Conservation (phyloP, 208 protist genomes). For the Wallacemonas sp. region DNA sequence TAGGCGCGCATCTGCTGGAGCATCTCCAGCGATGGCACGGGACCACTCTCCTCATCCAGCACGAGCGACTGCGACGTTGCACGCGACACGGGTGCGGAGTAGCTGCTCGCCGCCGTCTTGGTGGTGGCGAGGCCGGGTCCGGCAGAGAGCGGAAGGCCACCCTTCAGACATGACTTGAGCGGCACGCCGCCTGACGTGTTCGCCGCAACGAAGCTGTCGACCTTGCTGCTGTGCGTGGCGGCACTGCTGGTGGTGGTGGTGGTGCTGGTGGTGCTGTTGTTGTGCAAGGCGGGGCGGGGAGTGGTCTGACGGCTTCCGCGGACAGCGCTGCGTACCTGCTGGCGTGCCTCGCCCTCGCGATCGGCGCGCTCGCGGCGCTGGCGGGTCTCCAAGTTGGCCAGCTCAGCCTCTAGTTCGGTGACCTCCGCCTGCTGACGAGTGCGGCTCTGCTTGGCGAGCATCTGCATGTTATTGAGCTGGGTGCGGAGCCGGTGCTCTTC, state of each 20-base stretch:
- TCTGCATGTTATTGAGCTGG: slow-evolving; percentile 55
- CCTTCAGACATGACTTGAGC: slow-evolving; percentile 65
- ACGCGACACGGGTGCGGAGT: slow-evolving; percentile 57
- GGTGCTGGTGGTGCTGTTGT: slow-evolving; percentile 11
- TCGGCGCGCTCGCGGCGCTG: slow-evolving; percentile 48
- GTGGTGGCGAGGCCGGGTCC: slow-evolving; percentile 4
- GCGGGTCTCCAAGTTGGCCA: slow-evolving; percentile 44
- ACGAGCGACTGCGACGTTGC: slow-evolving; percentile 56
- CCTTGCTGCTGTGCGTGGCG: slow-evolving; percentile 22
- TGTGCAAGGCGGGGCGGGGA: slow-evolving; percentile 1
- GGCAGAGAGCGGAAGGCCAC: background rate
- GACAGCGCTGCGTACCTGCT: slow-evolving; percentile 31
- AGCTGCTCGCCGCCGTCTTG: slow-evolving; percentile 5
- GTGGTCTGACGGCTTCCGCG: slow-evolving; percentile 24
- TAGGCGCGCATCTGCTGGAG: slow-evolving; percentile 55
- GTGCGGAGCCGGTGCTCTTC: slow-evolving; percentile 75
- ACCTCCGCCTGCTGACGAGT: slow-evolving; percentile 59
- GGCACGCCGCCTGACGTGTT: slow-evolving; percentile 32
- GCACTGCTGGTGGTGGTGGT: background rate
- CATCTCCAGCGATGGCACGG: slow-evolving; percentile 25
- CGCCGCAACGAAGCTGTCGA: slow-evolving; percentile 47
- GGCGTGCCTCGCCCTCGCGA: slow-evolving; percentile 42
- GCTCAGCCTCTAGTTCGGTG: slow-evolving; percentile 54
- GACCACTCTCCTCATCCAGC: slow-evolving; percentile 17
- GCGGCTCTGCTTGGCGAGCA: slow-evolving; percentile 42